Conservation (phyloP, 192 early-diverging fungal genomes). For the Coemansia sp. region DNA sequence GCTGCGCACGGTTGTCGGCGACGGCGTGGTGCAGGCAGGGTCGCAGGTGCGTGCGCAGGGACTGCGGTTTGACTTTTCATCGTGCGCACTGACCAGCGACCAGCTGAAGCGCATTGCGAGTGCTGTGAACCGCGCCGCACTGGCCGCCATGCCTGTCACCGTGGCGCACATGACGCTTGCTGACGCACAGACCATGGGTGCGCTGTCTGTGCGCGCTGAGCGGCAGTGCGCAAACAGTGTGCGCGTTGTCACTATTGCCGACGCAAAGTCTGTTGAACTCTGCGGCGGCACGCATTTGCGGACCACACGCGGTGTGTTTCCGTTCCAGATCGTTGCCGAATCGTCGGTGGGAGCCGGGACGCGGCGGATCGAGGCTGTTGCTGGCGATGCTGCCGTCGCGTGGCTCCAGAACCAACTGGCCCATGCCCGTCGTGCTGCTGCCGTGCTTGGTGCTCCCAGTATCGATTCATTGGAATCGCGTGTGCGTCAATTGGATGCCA, state of each 20-base stretch:
- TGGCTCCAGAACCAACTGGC: slow-evolving; percentile 69
- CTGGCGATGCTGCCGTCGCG: slow-evolving; percentile 82
- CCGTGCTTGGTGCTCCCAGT: slow-evolving; percentile 56
- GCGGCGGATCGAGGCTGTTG: slow-evolving; percentile 90
- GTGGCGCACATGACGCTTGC: slow-evolving; percentile 79
- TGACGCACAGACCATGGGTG: slow-evolving; percentile 79
- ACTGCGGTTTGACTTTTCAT: slow-evolving; percentile 93
- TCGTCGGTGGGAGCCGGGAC: slow-evolving; percentile 92
- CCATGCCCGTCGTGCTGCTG: slow-evolving; percentile 60
- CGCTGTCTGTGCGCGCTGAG: slow-evolving; percentile 91
- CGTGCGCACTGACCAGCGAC: slow-evolving; percentile 59
- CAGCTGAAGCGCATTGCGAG: slow-evolving; percentile 71
- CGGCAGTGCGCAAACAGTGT: slow-evolving; percentile 93
- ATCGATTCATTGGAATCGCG: slow-evolving; percentile 68
- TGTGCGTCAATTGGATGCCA: slow-evolving; percentile 22
- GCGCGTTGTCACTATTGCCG: slow-evolving; percentile 83
- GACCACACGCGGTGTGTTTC: slow-evolving; percentile 84
- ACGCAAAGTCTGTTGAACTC: slow-evolving; percentile 82
- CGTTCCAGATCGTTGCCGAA: slow-evolving; percentile 84
- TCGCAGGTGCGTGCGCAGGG: slow-evolving; percentile 88
- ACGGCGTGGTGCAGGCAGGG: slow-evolving; percentile 84
- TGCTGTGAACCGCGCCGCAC: slow-evolving; percentile 77
- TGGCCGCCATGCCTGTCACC: slow-evolving; percentile 68
- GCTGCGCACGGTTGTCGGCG: slow-evolving; percentile 75
- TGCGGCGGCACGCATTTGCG: slow-evolving; percentile 96